Percentiles rank a stretch among this genome's conserved stretches.
Conservation (phyloP, 257 asterid species). For the Solanum paucissectum region DNA sequence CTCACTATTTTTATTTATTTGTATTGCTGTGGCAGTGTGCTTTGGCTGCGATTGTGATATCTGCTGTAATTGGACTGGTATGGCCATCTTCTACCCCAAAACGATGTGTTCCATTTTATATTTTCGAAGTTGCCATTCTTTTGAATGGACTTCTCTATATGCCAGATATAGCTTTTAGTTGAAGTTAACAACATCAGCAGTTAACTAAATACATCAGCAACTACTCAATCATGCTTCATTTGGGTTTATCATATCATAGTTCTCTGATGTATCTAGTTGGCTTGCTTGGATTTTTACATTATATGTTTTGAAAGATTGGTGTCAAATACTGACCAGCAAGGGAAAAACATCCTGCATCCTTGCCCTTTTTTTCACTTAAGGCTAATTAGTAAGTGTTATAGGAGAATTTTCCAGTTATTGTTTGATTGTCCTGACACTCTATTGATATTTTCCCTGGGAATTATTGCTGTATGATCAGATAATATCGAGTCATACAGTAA, state of each 20-base stretch:
- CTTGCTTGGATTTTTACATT: background rate
- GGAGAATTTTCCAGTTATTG: background rate
- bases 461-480: background rate
- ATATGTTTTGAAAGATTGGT: background rate
- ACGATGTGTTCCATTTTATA: background rate
- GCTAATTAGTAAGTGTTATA: background rate
- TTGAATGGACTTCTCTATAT: background rate
- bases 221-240: background rate
- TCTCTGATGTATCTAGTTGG: background rate
- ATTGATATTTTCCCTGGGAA: background rate
- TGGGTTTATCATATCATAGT: background rate
- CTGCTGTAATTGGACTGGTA: slow-evolving; percentile 99
- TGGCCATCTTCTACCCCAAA: slow-evolving; percentile 4
- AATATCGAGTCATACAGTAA: background rate
- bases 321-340: background rate
- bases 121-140: background rate
- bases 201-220: background rate
- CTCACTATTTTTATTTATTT: background rate
- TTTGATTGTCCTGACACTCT: background rate
- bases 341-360: background rate
- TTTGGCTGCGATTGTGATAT: slow-evolving; percentile 92
- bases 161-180: background rate
- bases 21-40: slow-evolving; percentile 49
- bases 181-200: background rate
- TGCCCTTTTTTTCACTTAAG: background rate